Conservation (phyloP, 1,139 yeast genomes). For the Yamadazyma atmosphaerica region DNA sequence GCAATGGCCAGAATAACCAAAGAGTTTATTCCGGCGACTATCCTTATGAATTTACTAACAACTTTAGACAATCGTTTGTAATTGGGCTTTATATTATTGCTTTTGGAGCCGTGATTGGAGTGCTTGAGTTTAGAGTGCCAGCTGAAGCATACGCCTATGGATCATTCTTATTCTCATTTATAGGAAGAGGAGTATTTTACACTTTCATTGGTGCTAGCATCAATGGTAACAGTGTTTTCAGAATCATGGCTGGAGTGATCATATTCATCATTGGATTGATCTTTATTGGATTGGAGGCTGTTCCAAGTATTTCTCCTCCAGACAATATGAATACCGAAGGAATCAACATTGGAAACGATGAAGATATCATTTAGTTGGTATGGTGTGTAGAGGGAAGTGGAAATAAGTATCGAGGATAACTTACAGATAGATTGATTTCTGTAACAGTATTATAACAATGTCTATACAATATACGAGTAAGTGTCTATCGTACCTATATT, state of each 20-base stretch:
- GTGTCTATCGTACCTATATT: no score
- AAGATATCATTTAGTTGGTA: conserved; percentile 34
- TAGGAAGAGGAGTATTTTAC: conserved; percentile 81
- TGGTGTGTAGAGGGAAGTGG: background rate
- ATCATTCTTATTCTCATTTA: conserved; percentile 77
- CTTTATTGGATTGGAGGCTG: conserved; percentile 62
- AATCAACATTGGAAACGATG: conserved; percentile 46
- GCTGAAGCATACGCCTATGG: conserved; percentile 70
- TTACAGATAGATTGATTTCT: no score
- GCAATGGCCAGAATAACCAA: no score
- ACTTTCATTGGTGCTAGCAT: conserved; percentile 65
- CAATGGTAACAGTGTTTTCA: conserved; percentile 57
- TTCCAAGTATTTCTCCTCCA: conserved; percentile 72
- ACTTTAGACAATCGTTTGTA: conserved; percentile 45
- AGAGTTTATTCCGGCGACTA: no score
- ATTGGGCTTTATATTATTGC: conserved; percentile 56
- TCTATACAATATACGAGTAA: no score
- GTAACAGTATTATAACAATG: no score
- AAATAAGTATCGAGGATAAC: no score
- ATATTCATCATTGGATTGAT: conserved; percentile 59
- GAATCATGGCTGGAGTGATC: conserved; percentile 55
- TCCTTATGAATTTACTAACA: conserved; percentile 17
- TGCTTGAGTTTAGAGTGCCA: conserved; percentile 65
- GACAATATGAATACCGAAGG: conserved; percentile 68
- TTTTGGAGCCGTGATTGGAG: conserved; percentile 56